Evolutionary conservation across 768 basidiomycete genomes (phyloP), one percentile per base, ranked within the genome.

Genomic region (Trametes villosa): DNA sequence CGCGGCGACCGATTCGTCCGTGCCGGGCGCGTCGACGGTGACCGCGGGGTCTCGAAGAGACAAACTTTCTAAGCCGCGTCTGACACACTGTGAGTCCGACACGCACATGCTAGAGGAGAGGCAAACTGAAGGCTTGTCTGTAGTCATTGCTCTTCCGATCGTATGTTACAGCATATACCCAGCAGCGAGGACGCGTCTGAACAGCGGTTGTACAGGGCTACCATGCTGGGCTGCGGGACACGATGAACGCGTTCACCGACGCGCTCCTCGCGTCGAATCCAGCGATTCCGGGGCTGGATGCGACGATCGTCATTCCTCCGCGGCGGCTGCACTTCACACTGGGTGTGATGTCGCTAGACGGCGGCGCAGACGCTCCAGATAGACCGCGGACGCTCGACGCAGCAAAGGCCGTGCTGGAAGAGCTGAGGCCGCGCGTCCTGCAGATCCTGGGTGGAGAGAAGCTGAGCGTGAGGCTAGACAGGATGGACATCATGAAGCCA

Each of bases 311-410:
- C 54, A 79, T 91, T 55, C 77, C 77, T 9, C 72, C 79, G 0
- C 77, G 81, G 11, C 71, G 89, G n/a, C 72, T 91, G 42, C 90
- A 92, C 71, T 72, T 92, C 57, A 92, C 90, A 0, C 74, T 92
- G 2, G 90, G 89, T 1, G 88, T 91, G 1, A 88, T 92, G 86
- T 74, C 81, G 0, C 83, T 91, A 30, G 70, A 50, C 51, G 22
- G 9, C 29, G 22, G 30, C 17, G 18, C 17, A 9, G 24, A 38
- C 20, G 4, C 11, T 20, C 50, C 48, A 3, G 46, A 26, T 20
- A 20, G 42, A 18, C 49, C 31, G 0, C 22, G 33, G 9, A 72
- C 71, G 11, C 57, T 77, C 13, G 47, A 48, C 0, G 57, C 56
- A 5, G 75, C 76, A 0, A 49, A 63, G n/a, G 52, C 34, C 15